Base-by-base conservation (phyloP, 1,284 basidiomycete species). In the Melampsora abietis-canadensis region DNA sequence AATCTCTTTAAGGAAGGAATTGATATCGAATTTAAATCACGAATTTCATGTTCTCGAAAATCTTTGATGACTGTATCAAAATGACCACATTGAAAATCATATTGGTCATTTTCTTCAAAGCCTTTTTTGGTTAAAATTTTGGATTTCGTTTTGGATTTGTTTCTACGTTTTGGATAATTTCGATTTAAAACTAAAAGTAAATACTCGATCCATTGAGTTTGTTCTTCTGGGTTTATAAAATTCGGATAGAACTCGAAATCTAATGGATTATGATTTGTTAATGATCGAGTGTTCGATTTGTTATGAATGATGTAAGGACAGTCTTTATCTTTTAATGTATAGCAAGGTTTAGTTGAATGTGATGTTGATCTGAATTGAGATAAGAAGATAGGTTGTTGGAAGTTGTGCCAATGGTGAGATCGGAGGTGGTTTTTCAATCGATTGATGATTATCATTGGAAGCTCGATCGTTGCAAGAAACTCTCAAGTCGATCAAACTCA, bases 31-130 rank as follows among this genome's bases (percentile, higher is more conserved):
- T 31, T 17, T 37, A 65, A 60, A 6, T 64, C 21, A 27, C 19
- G 17, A 17, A 73, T 34, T 21, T 65, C 51, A 31, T 57, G 54
- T 63, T 73, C 69, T 6, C 69, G 31, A 73, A 65, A 73, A 17
- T 47, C 48, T 17, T 48, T 57, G 5, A 73, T 73, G 24, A 73
- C 69, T 60, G 64, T 17, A 34, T 73, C 69, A 54, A 73, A 73
- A 59, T 73, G 69, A n/a, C 51, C 62, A 6, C 21, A 19, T 44
- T 73, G 48, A 48, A 73, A 73, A 37, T 48, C 37, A 51, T 73
- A 73, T n/a, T 65, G 48, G 15, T 66, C 51, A 24, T 59, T 37
- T 15, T 15, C 30, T 17, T 59, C 24, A 31, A 72, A 72, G 6
- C 27, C 46, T n/a, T 24, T 21, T 7, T n/a, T 12, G 44, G 8